phyloP scores from a whole-genome alignment of 2,329 filamentous ascomycete genomes.

The Trichoderma arundinaceum region DNA sequence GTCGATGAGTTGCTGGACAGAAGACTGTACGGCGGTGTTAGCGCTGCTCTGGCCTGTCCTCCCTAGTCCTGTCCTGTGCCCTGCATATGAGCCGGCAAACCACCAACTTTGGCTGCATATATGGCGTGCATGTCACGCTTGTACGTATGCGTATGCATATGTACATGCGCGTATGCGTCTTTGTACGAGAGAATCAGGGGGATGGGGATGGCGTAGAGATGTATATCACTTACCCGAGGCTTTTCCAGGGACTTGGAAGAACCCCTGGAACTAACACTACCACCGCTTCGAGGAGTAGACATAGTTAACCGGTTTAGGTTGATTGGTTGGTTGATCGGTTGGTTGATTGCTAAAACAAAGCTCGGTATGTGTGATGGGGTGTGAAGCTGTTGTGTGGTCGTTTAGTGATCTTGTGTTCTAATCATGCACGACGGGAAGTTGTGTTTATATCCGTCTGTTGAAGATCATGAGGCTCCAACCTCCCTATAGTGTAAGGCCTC shows the following conservation, averaged over 20 bases:
- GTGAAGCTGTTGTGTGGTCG: neutral
- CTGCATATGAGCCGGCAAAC: neutral
- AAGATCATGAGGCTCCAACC: neutral
- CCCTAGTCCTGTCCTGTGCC: neutral
- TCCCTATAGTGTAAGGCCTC: neutral
- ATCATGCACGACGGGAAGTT: neutral
- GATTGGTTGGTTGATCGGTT: neutral
- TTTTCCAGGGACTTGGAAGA: slow-evolving; percentile 10
- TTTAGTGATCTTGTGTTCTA: slow-evolving; percentile 2
- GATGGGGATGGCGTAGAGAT: neutral
- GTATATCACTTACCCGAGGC: slow-evolving; percentile 17
- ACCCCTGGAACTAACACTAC: slow-evolving; percentile 20
- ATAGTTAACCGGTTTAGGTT: neutral
- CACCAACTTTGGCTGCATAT: neutral
- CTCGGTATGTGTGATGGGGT: neutral
- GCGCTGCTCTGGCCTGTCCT: neutral
- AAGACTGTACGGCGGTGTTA: slow-evolving; percentile 6
- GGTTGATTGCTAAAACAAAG: neutral
- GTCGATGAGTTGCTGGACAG: slow-evolving; percentile 60
- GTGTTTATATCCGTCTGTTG: slow-evolving; percentile 22
- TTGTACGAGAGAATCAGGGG: neutral
- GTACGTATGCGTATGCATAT: neutral
- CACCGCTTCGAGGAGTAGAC: slow-evolving; percentile 28
- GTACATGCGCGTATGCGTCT: neutral
- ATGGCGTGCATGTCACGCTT: neutral